Evolutionary conservation across 2,329 filamentous ascomycete species (phyloP).

Genomic region (Pyrenophora teres): DNA sequence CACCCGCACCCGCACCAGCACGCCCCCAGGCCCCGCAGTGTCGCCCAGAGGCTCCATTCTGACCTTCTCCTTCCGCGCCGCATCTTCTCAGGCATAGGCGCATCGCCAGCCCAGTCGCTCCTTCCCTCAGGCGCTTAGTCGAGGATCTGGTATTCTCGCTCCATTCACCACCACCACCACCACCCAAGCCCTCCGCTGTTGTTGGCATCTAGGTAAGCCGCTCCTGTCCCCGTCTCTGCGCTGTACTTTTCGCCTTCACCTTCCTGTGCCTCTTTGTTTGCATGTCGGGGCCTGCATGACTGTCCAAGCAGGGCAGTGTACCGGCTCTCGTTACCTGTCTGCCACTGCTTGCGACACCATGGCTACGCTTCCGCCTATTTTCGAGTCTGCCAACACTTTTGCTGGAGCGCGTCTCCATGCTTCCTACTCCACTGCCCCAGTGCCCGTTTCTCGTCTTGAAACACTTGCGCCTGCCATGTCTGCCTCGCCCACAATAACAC

Average conservation of each 20-base stretch:
- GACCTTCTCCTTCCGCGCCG: conserved; percentile 26
- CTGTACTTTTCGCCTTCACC: conserved; percentile 17
- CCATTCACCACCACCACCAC: conserved; percentile 33
- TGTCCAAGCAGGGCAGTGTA: conserved; percentile 9
- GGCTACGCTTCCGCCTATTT: conserved; percentile 12
- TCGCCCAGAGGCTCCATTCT: conserved; percentile 19
- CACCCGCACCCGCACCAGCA: conserved; percentile 1
- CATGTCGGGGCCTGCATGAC: conserved; percentile 9
- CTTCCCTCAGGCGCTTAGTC: conserved; percentile 48
- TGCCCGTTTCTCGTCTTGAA: conserved; percentile 11
- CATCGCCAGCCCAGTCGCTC: conserved; percentile 46
- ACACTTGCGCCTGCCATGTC: conserved; percentile 28
- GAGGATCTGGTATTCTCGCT: conserved; percentile 52
- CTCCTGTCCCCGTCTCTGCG: conserved; percentile 8
- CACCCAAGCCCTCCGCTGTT: conserved; percentile 19
- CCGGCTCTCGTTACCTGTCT: conserved; percentile 11
- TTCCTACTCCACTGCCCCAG: conserved; percentile 8
- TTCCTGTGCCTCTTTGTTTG: conserved; percentile 7
- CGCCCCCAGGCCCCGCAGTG: conserved; percentile 9
- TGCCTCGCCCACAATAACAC: conserved; percentile 28
- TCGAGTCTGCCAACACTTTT: conserved; percentile 5
- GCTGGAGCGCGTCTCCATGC: conserved; percentile 4
- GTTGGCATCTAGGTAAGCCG: conserved; percentile 43
- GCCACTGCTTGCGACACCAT: conserved; percentile 15
- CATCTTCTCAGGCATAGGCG: conserved; percentile 32